Evolutionary conservation across 495 filamentous ascomycete genomes (phyloP).

Genomic region (Neurospora cerealis): DNA sequence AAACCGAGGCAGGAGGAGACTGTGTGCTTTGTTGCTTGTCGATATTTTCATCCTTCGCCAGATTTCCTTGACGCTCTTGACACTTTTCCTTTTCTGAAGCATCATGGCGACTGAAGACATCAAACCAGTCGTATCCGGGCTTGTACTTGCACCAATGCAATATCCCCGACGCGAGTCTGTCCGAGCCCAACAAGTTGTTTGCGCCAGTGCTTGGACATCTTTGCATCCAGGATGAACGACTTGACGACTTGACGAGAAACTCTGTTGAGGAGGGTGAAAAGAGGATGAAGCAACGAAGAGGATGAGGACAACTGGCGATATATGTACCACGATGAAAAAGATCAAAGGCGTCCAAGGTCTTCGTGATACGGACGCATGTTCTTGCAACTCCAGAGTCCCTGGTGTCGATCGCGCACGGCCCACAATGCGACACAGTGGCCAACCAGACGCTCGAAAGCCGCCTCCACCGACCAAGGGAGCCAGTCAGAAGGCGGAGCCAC

Average conservation of each 20-base stretch:
- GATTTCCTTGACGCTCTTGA: not conserved
- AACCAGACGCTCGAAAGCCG: slow-evolving; percentile 15
- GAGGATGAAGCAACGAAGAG: not conserved
- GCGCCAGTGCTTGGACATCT: not conserved
- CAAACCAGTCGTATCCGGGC: not conserved
- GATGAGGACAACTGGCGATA: not conserved
- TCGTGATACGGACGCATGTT: not conserved
- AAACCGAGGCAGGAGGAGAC: not conserved
- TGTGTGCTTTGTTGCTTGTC: not conserved
- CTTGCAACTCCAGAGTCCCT: slow-evolving; percentile 2
- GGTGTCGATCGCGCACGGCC: slow-evolving; percentile 16
- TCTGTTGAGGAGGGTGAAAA: no score
- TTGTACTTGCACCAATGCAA: not conserved
- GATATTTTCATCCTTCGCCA: not conserved
- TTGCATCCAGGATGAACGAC: not conserved
- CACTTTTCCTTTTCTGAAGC: not conserved
- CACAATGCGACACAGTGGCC: slow-evolving; percentile 11
- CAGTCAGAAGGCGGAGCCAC: slow-evolving; percentile 24
- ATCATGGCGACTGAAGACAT: not conserved
- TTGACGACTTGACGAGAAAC: no score
- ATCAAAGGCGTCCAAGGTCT: not conserved
- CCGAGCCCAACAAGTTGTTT: not conserved
- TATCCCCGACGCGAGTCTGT: not conserved
- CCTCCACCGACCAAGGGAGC: slow-evolving; percentile 15
- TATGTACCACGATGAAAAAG: not conserved